These are phyloP conservation scores for Solanum clarkiae DNA, from an alignment of 257 asterid species.

Conservation along the genomic window DNA sequence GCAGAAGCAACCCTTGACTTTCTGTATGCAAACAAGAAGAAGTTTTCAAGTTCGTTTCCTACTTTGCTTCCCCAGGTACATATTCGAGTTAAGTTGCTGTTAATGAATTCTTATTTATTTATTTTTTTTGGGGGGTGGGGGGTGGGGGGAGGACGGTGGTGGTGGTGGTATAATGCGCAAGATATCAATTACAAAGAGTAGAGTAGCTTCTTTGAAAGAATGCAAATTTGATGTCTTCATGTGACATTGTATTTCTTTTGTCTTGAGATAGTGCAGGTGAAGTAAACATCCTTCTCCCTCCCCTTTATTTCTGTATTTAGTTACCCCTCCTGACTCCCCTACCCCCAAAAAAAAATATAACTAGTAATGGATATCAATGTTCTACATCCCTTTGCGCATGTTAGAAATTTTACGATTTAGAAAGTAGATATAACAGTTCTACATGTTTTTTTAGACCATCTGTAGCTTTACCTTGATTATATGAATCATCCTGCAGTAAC, in stretches of 20 bases:
- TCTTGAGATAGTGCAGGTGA: not conserved
- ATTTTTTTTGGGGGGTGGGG: too few species aligned
- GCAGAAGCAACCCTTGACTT: conserved; percentile 86
- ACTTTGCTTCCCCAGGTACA: conserved; percentile 80
- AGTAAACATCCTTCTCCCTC: not conserved
- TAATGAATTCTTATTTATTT: not conserved
- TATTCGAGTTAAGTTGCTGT: not conserved
- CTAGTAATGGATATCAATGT: not conserved
- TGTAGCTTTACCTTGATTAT: not conserved
- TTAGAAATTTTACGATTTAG: not conserved
- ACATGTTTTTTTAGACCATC: not conserved
- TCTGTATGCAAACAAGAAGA: conserved; percentile 56
- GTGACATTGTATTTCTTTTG: not conserved
- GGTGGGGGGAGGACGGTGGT: too few species aligned
- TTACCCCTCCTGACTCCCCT: not conserved
- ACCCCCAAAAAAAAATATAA: not conserved
- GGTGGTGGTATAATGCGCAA: not conserved
- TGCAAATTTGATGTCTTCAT: not conserved
- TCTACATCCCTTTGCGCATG: not conserved
- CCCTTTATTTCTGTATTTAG: not conserved
- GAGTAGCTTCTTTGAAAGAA: not conserved
- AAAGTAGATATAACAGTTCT: not conserved
- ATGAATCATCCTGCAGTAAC: not conserved
- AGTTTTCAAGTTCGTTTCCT: conserved; percentile 56
- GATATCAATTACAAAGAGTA: not conserved